phyloP scores from a whole-genome alignment of 495 filamentous ascomycete genomes.

The Neurospora cerealis region DNA sequence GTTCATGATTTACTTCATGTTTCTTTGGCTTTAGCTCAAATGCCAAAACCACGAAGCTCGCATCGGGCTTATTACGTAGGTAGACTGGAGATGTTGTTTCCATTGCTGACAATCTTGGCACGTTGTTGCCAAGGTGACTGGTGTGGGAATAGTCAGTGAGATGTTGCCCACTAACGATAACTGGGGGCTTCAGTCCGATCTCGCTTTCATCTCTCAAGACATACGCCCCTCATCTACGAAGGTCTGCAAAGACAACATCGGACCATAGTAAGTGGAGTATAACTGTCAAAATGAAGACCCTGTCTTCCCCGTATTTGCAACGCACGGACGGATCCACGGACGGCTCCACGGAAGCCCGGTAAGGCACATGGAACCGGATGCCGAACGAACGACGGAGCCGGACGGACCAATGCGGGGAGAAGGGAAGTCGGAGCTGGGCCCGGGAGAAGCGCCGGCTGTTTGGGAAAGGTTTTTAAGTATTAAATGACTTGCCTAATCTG shows the following conservation, averaged over 20 bases:
- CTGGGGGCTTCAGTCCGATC: not conserved
- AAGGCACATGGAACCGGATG: not conserved
- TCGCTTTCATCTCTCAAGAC: not conserved
- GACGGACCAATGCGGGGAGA: not conserved
- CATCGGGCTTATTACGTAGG: not conserved
- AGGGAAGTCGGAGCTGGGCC: not conserved
- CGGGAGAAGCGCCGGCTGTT: not conserved
- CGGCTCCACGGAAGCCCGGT: not conserved
- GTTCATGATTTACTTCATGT: not conserved
- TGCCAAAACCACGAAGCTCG: not conserved
- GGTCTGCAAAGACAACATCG: not conserved
- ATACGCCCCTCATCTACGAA: not conserved
- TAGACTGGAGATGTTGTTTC: not conserved
- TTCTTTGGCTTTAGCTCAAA: not conserved
- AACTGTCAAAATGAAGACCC: not conserved
- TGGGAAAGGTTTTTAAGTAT: not conserved
- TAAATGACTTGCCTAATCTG: not conserved
- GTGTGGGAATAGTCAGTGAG: not conserved
- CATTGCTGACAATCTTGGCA: not conserved
- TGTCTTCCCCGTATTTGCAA: not conserved
- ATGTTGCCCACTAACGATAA: not conserved
- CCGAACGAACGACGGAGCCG: not conserved
- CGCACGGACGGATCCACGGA: not conserved
- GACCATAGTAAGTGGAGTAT: not conserved
- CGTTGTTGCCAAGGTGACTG: not conserved